These are phyloP conservation scores for Manihot esculenta DNA, from an alignment of 441 rosid species.

Conservation along the genomic window DNA sequence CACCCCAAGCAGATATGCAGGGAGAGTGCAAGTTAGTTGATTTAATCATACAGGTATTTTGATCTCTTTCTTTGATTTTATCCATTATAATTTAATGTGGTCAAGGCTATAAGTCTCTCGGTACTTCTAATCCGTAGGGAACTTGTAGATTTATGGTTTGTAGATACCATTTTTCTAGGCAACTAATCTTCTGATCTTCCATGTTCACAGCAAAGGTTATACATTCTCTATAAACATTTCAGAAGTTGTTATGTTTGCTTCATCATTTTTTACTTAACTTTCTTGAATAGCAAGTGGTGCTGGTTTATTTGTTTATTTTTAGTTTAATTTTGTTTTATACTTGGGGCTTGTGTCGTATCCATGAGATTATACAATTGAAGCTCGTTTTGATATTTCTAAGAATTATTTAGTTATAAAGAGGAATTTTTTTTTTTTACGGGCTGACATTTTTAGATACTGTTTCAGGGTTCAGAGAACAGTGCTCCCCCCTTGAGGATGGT, in stretches of 20 bases:
- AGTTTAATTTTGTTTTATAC: neutral
- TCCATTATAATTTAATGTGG: neutral
- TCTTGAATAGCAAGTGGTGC: neutral
- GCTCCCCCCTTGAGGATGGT: conserved; percentile 56
- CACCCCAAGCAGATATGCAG: conserved; percentile 25
- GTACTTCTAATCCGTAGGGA: conserved; percentile 9
- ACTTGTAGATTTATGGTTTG: neutral
- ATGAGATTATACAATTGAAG: neutral
- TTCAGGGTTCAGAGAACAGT: conserved; percentile 63
- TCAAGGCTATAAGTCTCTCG: neutral
- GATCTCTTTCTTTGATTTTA: conserved; percentile 10
- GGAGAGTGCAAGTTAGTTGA: conserved; percentile 61
- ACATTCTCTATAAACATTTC: neutral
- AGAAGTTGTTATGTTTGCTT: neutral
- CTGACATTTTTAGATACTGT: no score
- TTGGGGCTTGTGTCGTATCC: neutral
- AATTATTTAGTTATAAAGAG: neutral
- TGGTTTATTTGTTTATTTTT: neutral
- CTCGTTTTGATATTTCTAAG: neutral
- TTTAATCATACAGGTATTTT: conserved; percentile 52
- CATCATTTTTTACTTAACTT: neutral
- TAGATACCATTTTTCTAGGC: neutral
- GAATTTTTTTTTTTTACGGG: neutral
- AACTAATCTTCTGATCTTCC: neutral
- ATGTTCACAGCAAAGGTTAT: neutral